Percentiles rank a stretch among this genome's conserved stretches.
Conservation (phyloP, 2,329 filamentous ascomycete genomes). For the Akanthomyces uredinophilus region DNA sequence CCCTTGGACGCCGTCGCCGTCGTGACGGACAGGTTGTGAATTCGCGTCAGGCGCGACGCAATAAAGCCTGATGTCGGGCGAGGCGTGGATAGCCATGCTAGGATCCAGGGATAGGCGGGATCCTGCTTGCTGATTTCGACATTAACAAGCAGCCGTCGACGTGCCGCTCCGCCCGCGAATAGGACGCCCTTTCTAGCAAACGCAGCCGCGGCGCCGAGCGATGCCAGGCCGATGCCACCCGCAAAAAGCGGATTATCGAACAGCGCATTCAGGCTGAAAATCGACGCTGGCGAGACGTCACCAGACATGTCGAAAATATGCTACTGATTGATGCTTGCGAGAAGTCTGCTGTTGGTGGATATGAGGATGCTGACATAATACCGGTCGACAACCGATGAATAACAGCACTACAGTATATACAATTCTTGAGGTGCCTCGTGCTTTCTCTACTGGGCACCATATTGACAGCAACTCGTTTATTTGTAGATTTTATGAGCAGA, state of each 20-base stretch:
- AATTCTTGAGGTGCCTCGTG: background rate
- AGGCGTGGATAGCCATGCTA: conserved; percentile 88
- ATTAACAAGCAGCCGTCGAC: conserved; percentile 83
- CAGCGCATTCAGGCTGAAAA: conserved; percentile 51
- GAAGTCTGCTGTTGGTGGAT: background rate
- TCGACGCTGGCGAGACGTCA: conserved; percentile 25
- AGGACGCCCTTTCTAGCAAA: conserved; percentile 75
- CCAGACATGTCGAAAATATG: conserved; percentile 26
- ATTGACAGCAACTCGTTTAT: no score
- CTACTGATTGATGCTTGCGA: background rate
- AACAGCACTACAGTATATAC: background rate
- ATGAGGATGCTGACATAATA: conserved; percentile 5
- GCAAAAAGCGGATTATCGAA: conserved; percentile 61
- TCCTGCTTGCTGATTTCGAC: conserved; percentile 95
- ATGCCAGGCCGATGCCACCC: conserved; percentile 83
- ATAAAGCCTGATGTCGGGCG: conserved; percentile 60
- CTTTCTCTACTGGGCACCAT: background rate
- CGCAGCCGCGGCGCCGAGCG: conserved; percentile 74
- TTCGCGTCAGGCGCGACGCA: conserved; percentile 51
- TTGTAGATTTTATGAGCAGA: no score
- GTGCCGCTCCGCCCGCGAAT: conserved; percentile 66
- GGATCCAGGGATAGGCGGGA: conserved; percentile 86
- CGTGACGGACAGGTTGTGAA: conserved; percentile 54
- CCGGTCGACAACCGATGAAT: background rate
- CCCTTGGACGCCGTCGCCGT: conserved; percentile 57